Evolutionary conservation across 768 basidiomycete species (phyloP).

Genomic region (Paxillus involutus): DNA sequence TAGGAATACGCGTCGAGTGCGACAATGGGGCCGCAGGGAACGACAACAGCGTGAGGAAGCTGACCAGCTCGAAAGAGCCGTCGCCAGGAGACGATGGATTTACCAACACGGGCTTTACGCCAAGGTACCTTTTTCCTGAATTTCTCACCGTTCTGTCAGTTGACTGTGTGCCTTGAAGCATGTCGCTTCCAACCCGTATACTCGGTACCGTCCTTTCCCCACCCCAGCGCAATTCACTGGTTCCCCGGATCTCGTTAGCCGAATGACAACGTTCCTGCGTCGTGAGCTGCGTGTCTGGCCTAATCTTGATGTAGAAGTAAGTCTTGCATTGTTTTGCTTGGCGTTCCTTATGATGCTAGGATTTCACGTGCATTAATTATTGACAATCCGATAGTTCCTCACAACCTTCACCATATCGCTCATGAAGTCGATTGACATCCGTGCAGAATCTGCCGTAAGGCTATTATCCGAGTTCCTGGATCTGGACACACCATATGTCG

Average conservation of each 20-base stretch:
- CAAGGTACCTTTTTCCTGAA: slow-evolving; percentile 54
- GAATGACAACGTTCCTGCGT: slow-evolving; percentile 79
- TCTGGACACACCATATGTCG: slow-evolving; percentile 57
- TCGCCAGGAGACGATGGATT: slow-evolving; percentile 74
- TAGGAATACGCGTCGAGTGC: slow-evolving; percentile 36
- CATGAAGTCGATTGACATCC: slow-evolving; percentile 92
- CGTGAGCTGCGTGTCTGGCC: slow-evolving; percentile 88
- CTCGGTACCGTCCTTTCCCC: slow-evolving; percentile 89
- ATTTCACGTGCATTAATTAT: slow-evolving; percentile 14
- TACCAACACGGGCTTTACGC: slow-evolving; percentile 80
- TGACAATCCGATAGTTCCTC: slow-evolving; percentile 61
- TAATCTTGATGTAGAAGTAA: slow-evolving; percentile 85
- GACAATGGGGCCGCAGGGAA: slow-evolving; percentile 57
- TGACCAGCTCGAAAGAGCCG: slow-evolving; percentile 75
- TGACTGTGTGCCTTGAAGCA: slow-evolving; percentile 53
- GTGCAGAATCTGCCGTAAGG: slow-evolving; percentile 84
- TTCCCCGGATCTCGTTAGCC: slow-evolving; percentile 69
- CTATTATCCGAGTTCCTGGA: slow-evolving; percentile 88
- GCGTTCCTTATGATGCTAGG: not conserved
- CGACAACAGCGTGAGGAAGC: slow-evolving; percentile 52
- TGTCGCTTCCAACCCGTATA: slow-evolving; percentile 83
- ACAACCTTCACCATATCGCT: slow-evolving; percentile 86
- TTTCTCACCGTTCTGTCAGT: not conserved
- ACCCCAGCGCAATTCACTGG: slow-evolving; percentile 80
- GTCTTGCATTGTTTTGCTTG: slow-evolving; percentile 17